Evolutionary conservation across 1,284 basidiomycete genomes (phyloP), one percentile per base, ranked within the genome.

Genomic region (Schizophyllum amplum): DNA sequence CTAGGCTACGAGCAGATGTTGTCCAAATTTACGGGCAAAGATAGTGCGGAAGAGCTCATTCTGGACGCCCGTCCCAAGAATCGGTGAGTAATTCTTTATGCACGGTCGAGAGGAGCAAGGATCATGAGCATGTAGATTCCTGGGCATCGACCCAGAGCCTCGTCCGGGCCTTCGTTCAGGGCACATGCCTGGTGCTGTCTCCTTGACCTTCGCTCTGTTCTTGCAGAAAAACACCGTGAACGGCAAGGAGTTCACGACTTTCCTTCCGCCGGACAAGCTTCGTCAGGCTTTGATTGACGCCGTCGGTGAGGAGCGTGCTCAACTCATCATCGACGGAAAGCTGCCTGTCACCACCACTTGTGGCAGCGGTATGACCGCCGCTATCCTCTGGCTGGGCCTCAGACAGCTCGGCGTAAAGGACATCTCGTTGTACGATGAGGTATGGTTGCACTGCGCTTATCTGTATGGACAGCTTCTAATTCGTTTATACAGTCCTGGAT

Each of bases 281-380:
- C 75, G 75, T 24, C 66, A 74, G 52, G 83, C 79, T n/a, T 74
- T 96, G 24, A 73, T 80, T 46, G 71, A 79, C 23, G 77, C 80
- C 6, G 72, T 94, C 27, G 87, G 88, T 27, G 64, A 68, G 48
- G 77, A 82, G 54, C 71, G 76, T 56, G 79, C 82, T 54, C 69
- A 79, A 42, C 67, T 74, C 49, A 75, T 94, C 17, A 70, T 87
- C 52, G 69, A 74, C 1, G 88, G 88, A 9, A 71, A 82, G 58
- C 73, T 78, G 55, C 68, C 72, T 21, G 80, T 93, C 46, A 79
- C 87, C 11, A 82, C 89, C 24, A 87, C 79, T 58, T 96, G 93
- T 72, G 94, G 93, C 51, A 93, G 90, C 64, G 97, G 97, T 17
- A 99, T 99, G 97, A 98, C 95, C 13, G 97, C 97, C 2, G 92